Conservation (phyloP, 805 yeast genomes). For the Wickerhamiella spandovensis region DNA sequence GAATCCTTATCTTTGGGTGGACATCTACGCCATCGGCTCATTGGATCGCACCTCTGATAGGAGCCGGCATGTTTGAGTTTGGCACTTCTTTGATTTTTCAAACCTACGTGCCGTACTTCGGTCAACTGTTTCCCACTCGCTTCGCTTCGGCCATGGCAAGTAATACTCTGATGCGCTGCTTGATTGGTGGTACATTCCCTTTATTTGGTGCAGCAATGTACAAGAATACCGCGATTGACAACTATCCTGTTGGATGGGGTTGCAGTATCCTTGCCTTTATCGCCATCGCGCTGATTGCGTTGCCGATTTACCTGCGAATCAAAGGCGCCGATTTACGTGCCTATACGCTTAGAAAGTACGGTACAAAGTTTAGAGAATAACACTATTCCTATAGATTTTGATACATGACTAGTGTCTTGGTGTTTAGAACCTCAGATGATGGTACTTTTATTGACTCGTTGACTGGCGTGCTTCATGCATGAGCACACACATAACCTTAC, state of each 20-base stretch:
- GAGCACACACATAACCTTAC: too few species aligned
- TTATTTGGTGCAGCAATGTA: slow-evolving; percentile 51
- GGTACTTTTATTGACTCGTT: too few species aligned
- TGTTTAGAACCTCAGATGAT: too few species aligned
- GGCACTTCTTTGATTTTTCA: slow-evolving; percentile 39
- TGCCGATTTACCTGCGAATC: slow-evolving; percentile 22
- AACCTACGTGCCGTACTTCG: slow-evolving; percentile 37
- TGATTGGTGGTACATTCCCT: slow-evolving; percentile 46
- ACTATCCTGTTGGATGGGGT: slow-evolving; percentile 52
- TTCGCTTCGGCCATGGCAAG: slow-evolving; percentile 50
- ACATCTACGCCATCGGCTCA: slow-evolving; percentile 34
- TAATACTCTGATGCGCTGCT: slow-evolving; percentile 37
- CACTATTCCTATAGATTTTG: too few species aligned
- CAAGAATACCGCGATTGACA: slow-evolving; percentile 25
- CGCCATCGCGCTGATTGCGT: slow-evolving; percentile 35
- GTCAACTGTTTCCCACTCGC: slow-evolving; percentile 35
- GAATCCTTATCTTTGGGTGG: slow-evolving; percentile 51
- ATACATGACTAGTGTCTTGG: too few species aligned
- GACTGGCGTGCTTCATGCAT: too few species aligned
- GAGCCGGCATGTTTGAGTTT: slow-evolving; percentile 28
- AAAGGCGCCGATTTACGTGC: slow-evolving; percentile 9
- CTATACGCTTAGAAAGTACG: slow-evolving; percentile 9
- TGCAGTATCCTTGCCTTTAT: slow-evolving; percentile 35
- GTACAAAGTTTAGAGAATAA: neutral
- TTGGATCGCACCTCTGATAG: slow-evolving; percentile 42